Base-by-base conservation (phyloP, 768 basidiomycete species). In the Myochromella boudieri region DNA sequence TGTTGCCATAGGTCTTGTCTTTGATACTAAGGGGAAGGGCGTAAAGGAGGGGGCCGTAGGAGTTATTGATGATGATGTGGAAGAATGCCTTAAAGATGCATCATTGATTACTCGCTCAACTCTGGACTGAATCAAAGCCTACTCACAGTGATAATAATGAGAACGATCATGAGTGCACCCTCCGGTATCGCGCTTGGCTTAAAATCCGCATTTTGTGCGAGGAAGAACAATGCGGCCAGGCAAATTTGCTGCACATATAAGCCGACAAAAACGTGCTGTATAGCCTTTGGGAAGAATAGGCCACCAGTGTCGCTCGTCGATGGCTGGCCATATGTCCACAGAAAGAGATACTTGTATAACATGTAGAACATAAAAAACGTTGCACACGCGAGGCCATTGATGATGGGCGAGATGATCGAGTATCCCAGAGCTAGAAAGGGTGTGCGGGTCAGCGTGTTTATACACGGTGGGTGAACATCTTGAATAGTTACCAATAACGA, bases 181-280 rank as follows among this genome's bases (percentile, higher is more conserved):
- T 97, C 78, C 0, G 88, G 75, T 0, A 88, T 46, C 1, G 90
- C 81, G 21, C 76, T 77, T 0, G 81, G 63, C 0, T 83, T 71
- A 0, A 65, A 49, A 22, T 82, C 69, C 18, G 68, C 58, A 53
- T 92, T 68, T 43, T 68, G 72, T 1, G 85, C 81, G 6, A 99
- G 76, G 85, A 99, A 97, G 79, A 98, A 56, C 36, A 53, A 46
- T 39, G 29, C 54, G 53, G 60, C 62, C 15, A 56, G 37, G 44
- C 52, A 55, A 4, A 57, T 36, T 21, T 97, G 85, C 63, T 95
- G 81, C 36, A 99, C 76, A 62, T 99, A 99, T 62, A 98, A 58
- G 3, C 95, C 97, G 17, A 94, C 91, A 54, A 98, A 97, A 24
- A 95, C 60, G 60, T 98, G 97, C 39, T 90, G 84, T 21, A 98